Percentiles rank a stretch among this genome's conserved stretches.
Conservation (phyloP, 2,329 filamentous ascomycete genomes). For the Aureobasidium subglaciale region DNA sequence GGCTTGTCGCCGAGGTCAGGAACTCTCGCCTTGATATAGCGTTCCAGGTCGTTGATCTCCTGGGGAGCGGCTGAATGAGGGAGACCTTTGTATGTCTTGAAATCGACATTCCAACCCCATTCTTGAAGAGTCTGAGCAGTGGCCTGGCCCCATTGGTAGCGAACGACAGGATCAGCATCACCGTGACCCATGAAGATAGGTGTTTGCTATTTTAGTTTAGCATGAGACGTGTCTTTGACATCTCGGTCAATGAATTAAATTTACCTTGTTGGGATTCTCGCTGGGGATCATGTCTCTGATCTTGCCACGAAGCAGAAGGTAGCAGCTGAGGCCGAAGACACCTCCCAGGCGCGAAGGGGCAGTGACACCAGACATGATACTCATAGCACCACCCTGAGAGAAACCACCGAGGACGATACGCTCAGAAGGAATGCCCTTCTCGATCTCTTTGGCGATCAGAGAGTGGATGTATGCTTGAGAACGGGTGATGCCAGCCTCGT, state of each 20-base stretch:
- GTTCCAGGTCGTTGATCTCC: slow-evolving; percentile 77
- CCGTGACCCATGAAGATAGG: slow-evolving; percentile 88
- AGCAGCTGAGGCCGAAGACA: slow-evolving; percentile 78
- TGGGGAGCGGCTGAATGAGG: slow-evolving; percentile 67
- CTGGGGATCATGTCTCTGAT: slow-evolving; percentile 51
- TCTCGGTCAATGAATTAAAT: neutral
- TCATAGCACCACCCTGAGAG: slow-evolving; percentile 81
- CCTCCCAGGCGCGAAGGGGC: slow-evolving; percentile 70
- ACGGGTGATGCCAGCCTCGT: slow-evolving; percentile 66
- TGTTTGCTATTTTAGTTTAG: slow-evolving; percentile 47
- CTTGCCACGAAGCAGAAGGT: slow-evolving; percentile 64
- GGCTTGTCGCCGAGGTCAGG: slow-evolving; percentile 38
- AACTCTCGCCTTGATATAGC: slow-evolving; percentile 49
- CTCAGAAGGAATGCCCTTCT: slow-evolving; percentile 69
- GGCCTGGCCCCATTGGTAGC: slow-evolving; percentile 58
- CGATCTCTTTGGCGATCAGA: slow-evolving; percentile 73
- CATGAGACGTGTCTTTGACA: neutral
- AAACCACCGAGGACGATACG: slow-evolving; percentile 84
- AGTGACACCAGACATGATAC: slow-evolving; percentile 73
- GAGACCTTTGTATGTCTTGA: slow-evolving; percentile 71
- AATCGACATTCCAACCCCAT: slow-evolving; percentile 64
- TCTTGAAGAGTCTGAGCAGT: slow-evolving; percentile 61
- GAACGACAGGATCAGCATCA: slow-evolving; percentile 66
- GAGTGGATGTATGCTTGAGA: slow-evolving; percentile 69
- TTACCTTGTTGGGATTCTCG: slow-evolving; percentile 33